These are phyloP conservation scores for Eimeria necatrix DNA, from an alignment of 169 alveolate species.

Conservation along the genomic window DNA sequence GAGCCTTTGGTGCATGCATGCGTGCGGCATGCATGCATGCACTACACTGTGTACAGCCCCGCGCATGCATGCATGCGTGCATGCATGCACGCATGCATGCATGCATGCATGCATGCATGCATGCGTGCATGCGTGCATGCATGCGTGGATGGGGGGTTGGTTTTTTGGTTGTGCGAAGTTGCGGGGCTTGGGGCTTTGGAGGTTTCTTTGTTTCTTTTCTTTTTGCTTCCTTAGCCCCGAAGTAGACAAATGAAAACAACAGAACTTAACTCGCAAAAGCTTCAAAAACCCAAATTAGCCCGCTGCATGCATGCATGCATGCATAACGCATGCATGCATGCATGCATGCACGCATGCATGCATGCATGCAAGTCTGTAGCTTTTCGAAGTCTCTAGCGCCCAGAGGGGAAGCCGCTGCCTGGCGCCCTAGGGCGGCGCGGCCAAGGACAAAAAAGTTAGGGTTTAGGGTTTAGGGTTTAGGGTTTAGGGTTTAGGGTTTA, in stretches of 20 bases:
- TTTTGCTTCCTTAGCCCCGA: no score
- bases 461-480: neutral
- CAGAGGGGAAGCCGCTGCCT: neutral
- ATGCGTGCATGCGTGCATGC: neutral
- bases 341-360: slow-evolving; percentile 50
- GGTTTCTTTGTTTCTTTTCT: no score
- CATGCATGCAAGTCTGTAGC: neutral
- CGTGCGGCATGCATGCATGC: no score
- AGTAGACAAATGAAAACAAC: no score
- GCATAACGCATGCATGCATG: slow-evolving; percentile 32
- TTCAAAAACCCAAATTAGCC: no score
- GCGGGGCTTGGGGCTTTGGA: no score
- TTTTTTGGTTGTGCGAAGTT: no score
- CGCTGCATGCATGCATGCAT: neutral
- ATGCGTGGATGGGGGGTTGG: neutral
- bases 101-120: neutral
- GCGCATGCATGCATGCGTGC: no score
- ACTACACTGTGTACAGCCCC: no score
- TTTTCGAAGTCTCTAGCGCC: neutral
- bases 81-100: neutral
- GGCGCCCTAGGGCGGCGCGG: neutral
- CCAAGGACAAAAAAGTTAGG: neutral
- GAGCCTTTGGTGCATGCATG: no score
- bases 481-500: slow-evolving; percentile 25
- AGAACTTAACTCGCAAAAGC: no score